These are phyloP conservation scores for Colletotrichum musae DNA, from an alignment of 2,329 filamentous ascomycete species.

Conservation along the genomic window DNA sequence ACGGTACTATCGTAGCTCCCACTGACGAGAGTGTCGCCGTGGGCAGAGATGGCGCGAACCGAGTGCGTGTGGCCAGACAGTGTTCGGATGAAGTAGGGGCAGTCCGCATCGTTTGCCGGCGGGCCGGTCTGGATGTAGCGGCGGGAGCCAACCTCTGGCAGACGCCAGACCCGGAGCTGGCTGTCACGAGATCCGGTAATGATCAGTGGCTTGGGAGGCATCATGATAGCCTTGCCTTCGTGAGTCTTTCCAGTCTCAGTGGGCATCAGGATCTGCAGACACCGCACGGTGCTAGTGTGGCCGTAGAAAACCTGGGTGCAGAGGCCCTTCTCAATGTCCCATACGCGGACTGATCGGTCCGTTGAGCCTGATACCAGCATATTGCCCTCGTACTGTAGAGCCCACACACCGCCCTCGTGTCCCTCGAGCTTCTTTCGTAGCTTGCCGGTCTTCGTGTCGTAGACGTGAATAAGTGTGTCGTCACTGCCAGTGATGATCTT, in stretches of 20 bases:
- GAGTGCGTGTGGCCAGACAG: slow-evolving; percentile 91
- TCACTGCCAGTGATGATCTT: slow-evolving; percentile 98
- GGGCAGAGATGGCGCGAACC: slow-evolving; percentile 93
- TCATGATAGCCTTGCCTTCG: slow-evolving; percentile 84
- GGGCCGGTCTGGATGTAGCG: slow-evolving; percentile 85
- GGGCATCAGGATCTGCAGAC: slow-evolving; percentile 93
- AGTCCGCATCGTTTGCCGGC: slow-evolving; percentile 81
- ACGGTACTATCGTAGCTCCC: slow-evolving; percentile 97
- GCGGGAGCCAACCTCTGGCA: slow-evolving; percentile 84
- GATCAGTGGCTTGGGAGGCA: slow-evolving; percentile 94
- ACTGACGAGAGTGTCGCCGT: slow-evolving; percentile 96
- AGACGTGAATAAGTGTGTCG: slow-evolving; percentile 97
- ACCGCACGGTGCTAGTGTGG: slow-evolving; percentile 96
- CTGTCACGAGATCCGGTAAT: slow-evolving; percentile 98
- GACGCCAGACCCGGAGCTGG: slow-evolving; percentile 92
- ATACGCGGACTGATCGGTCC: slow-evolving; percentile 97
- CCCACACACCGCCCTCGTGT: slow-evolving; percentile 98
- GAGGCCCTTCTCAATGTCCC: slow-evolving; percentile 94
- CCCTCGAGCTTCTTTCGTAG: slow-evolving; percentile 87
- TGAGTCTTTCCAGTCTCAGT: slow-evolving; percentile 79
- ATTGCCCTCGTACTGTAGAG: slow-evolving; percentile 95
- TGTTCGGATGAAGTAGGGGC: slow-evolving; percentile 93
- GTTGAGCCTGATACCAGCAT: slow-evolving; percentile 96
- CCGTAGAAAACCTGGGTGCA: slow-evolving; percentile 98
- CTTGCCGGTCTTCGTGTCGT: slow-evolving; percentile 95